Base-by-base conservation (phyloP, 2,329 filamentous ascomycete genomes). In the Fusarium gaditjirri region DNA sequence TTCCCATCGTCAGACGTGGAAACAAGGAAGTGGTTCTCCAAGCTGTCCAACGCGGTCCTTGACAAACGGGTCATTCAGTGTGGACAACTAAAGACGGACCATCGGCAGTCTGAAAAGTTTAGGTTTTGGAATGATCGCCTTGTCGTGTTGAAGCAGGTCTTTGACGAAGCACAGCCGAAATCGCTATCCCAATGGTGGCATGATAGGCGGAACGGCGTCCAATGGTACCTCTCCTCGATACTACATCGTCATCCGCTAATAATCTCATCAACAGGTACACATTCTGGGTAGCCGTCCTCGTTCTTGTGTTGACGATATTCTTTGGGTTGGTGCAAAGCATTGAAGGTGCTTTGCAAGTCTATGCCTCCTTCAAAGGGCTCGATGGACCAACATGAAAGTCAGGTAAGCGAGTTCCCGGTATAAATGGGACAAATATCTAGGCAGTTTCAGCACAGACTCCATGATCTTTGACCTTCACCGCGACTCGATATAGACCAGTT, bases 241-340 rank as follows among this genome's bases (percentile, higher is more conserved):
- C 19, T 25, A 31, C 10, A 4, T 31, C 11, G 12, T 14, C 25
- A n/a, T 46, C 4, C 27, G 27, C 44, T 47, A 17, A 47, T 8
- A 17, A 27, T 17, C 25, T 29, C 14, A 11, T 29, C 27, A 29
- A 29, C 25, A 47, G 56, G 56, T 61, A 52, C 21, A 61, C 57
- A 19, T 62, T 62, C 14, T 59, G 53, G 59, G 59, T 59, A 14
- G 59, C 53, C 2, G 33, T 62, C 13, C 39, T 41, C 4, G 41
- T 60, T 60, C 38, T 62, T 39, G 25, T 62, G 6, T 46, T 62
- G 35, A 60, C 59, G 8, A 36, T 60, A 21, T 62, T 62, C 42
- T 62, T 62, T 35, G 59, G 59, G 6, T 39, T 62, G 41, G 59
- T 62, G 11, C 54, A 62, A 5, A 44, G 38, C 39, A 39, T 63